Evolutionary conservation across 2,329 filamentous ascomycete species (phyloP).

Genomic region (Colletotrichum nymphaeae): DNA sequence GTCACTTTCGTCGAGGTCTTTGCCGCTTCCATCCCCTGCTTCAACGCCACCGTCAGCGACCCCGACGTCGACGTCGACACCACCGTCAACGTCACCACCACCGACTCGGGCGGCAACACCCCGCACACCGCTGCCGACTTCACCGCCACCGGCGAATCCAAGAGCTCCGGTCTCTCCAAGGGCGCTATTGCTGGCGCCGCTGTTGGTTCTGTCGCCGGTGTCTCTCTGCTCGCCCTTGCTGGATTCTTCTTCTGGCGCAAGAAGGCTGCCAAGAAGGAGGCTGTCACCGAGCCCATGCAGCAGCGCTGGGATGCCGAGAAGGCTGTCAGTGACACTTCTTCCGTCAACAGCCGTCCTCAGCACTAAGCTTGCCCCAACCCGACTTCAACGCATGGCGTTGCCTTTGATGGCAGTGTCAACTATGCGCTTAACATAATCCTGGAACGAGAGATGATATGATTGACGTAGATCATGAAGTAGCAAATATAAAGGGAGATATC

Average conservation of each 20-base stretch:
- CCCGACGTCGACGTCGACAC: conserved; percentile 39
- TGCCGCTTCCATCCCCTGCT: conserved; percentile 50
- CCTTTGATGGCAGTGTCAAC: too few species aligned
- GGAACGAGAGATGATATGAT: conserved; percentile 4
- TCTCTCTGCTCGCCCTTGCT: conserved; percentile 68
- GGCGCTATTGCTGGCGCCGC: conserved; percentile 82
- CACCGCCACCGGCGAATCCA: conserved; percentile 39
- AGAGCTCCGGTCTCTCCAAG: conserved; percentile 62
- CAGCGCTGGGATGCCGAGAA: conserved; percentile 38
- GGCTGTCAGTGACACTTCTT: conserved; percentile 34
- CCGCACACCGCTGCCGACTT: conserved; percentile 40
- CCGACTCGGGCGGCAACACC: conserved; percentile 24
- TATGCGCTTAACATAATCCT: not conserved
- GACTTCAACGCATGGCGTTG: not conserved
- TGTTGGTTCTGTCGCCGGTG: conserved; percentile 74
- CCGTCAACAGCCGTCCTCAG: conserved; percentile 11
- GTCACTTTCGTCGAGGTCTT: conserved; percentile 56
- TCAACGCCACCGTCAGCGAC: conserved; percentile 53
- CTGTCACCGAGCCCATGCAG: conserved; percentile 29
- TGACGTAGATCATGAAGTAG: conserved; percentile 10
- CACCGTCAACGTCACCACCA: conserved; percentile 35
- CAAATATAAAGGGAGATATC: not conserved
- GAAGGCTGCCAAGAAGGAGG: conserved; percentile 40
- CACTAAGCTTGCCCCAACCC: not conserved
- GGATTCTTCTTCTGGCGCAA: conserved; percentile 65